Conservation (phyloP, 2,329 filamentous ascomycete genomes). For the Dactylellina cionopaga region DNA sequence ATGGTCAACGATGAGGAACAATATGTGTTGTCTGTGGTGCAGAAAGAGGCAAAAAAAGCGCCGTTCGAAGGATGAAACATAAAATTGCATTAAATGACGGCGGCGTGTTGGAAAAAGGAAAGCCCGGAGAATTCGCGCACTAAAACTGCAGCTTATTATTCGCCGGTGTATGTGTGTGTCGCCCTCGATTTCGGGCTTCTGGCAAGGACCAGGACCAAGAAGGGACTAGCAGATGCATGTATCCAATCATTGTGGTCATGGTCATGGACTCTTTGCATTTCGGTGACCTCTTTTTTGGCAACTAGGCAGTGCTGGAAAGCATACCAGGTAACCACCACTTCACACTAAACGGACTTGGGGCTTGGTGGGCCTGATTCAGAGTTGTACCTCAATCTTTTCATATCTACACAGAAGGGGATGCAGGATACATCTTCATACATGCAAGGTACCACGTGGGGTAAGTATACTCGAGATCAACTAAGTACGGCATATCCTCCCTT, state of each 20-base stretch:
- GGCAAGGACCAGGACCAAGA: not conserved
- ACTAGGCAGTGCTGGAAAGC: slow-evolving; percentile 22
- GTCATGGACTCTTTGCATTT: too few species aligned
- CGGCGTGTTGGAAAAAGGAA: slow-evolving; percentile 19
- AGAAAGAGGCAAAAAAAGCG: not conserved
- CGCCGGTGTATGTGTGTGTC: slow-evolving; percentile 30
- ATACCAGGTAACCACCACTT: not conserved
- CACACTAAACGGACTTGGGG: too few species aligned
- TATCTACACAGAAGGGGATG: too few species aligned
- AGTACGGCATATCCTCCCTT: not conserved
- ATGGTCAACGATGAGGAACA: too few species aligned
- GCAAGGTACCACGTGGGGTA: slow-evolving; percentile 7
- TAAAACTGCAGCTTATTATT: slow-evolving; percentile 18
- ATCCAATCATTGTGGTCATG: too few species aligned
- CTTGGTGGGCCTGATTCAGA: too few species aligned
- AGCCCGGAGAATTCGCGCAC: slow-evolving; percentile 40
- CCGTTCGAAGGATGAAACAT: not conserved
- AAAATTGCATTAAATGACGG: not conserved
- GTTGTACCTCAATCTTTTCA: too few species aligned
- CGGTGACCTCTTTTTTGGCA: slow-evolving; percentile 37
- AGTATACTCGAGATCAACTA: not conserved
- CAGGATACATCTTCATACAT: too few species aligned
- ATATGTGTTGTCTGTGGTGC: not conserved
- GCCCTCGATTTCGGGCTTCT: slow-evolving; percentile 5
- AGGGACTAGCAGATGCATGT: too few species aligned